Conservation (phyloP, 164 flowering plant genomes). For the Platanus orientalis region DNA sequence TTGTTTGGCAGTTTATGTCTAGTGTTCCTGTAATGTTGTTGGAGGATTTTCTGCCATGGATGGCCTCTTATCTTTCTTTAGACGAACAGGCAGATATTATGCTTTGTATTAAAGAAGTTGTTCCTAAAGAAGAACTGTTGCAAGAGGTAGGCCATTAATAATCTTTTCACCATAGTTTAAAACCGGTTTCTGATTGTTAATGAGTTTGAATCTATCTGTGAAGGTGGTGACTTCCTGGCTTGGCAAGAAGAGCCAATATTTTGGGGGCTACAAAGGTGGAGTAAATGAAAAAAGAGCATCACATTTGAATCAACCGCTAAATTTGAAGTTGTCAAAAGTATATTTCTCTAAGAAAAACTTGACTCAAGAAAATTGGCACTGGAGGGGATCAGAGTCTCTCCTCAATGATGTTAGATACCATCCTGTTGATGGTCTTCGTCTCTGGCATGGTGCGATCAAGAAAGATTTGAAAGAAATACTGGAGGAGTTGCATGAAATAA, state of each 20-base stretch:
- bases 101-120: constrained; percentile 38
- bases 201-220: constrained; percentile 16
- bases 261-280: constrained; percentile 8
- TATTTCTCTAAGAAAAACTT: constrained; percentile 15
- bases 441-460: constrained; percentile 58
- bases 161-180: not conserved
- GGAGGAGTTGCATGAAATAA: constrained; percentile 37
- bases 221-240: constrained; percentile 75
- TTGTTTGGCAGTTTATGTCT: constrained; percentile 77
- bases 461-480: constrained; percentile 48
- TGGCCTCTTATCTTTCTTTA: constrained; percentile 47
- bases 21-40: constrained; percentile 66
- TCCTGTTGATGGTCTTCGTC: constrained; percentile 42
- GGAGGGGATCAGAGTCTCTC: constrained; percentile 10
- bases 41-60: constrained; percentile 75
- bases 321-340: constrained; percentile 20
- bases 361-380: constrained; percentile 13
- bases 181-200: constrained; percentile 6
- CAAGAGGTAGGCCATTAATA: constrained; percentile 50
- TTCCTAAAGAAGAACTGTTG: constrained; percentile 59
- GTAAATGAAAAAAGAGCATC: constrained; percentile 20
- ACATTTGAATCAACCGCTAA: constrained; percentile 15
- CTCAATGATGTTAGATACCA: constrained; percentile 14
- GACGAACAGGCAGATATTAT: constrained; percentile 41
- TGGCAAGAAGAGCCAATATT: constrained; percentile 22